Conservation (phyloP, 768 basidiomycete genomes). For the Rhodotorula sphaerocarpa region DNA sequence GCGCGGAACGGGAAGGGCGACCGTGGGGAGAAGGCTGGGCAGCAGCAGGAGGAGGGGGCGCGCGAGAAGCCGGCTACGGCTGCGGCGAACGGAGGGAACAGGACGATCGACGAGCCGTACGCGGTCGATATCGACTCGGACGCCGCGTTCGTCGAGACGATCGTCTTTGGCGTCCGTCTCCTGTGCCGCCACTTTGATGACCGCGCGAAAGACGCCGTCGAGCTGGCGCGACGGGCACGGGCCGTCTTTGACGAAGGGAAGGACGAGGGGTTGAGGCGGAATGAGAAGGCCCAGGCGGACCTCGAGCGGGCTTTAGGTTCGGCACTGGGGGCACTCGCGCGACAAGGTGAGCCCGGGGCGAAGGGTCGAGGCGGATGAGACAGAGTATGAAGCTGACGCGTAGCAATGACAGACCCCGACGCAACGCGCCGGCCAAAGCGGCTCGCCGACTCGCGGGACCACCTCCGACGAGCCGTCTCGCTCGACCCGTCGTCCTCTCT, state of each 20-base stretch:
- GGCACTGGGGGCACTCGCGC: slow-evolving; percentile 60
- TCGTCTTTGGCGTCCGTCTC: slow-evolving; percentile 70
- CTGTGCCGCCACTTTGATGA: slow-evolving; percentile 53
- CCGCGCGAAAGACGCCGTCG: slow-evolving; percentile 55
- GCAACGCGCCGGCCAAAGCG: slow-evolving; percentile 52
- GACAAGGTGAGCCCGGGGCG: slow-evolving; percentile 52
- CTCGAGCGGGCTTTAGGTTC: slow-evolving; percentile 52
- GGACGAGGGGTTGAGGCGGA: slow-evolving; percentile 19
- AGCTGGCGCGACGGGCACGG: slow-evolving; percentile 51
- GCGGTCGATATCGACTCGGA: slow-evolving; percentile 41
- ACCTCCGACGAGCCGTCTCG: slow-evolving; percentile 41
- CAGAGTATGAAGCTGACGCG: neutral
- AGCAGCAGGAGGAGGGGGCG: slow-evolving; percentile 3
- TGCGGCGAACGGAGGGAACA: neutral
- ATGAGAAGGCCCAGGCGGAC: slow-evolving; percentile 34
- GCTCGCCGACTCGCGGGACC: slow-evolving; percentile 55
- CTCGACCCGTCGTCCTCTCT: slow-evolving; percentile 40
- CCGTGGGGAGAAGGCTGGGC: slow-evolving; percentile 13
- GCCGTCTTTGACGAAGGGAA: slow-evolving; percentile 8
- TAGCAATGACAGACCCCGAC: slow-evolving; percentile 56
- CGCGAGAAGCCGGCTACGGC: too few species aligned
- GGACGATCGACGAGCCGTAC: neutral
- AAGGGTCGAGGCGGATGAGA: too few species aligned
- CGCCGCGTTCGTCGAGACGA: slow-evolving; percentile 61
- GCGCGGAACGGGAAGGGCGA: slow-evolving; percentile 20